Evolutionary conservation across 768 basidiomycete genomes (phyloP).

Genomic region (Lactifluus pinguis): DNA sequence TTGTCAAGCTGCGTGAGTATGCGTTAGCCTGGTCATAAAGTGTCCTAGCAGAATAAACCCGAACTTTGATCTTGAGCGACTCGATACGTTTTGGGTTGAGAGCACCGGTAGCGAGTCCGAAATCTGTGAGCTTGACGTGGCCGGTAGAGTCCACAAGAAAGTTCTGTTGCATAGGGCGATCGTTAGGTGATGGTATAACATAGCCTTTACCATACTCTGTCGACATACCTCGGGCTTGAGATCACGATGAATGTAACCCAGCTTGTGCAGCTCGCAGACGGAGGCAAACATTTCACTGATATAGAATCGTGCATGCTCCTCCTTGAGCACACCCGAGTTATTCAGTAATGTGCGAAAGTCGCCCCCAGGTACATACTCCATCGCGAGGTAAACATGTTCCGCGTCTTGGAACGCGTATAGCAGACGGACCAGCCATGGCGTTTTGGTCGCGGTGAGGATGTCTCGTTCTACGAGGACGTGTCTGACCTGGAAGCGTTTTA

Average conservation of each 20-base stretch:
- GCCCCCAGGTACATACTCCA: conserved; percentile 99
- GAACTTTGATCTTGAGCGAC: conserved; percentile 84
- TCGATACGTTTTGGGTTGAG: conserved; percentile 92
- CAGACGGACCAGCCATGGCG: conserved; percentile 91
- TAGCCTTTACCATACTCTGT: not conserved
- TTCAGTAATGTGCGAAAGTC: conserved; percentile 97
- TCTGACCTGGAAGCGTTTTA: conserved; percentile 54
- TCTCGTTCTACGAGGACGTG: conserved; percentile 97
- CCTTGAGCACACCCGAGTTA: conserved; percentile 95
- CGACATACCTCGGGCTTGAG: conserved; percentile 87
- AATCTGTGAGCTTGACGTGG: conserved; percentile 96
- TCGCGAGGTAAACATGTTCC: conserved; percentile 87
- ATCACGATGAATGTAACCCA: conserved; percentile 98
- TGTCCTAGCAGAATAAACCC: conserved; percentile 8
- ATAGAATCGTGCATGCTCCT: conserved; percentile 95
- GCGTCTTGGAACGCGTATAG: conserved; percentile 97
- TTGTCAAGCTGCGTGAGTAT: conserved; percentile 65
- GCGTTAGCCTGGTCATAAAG: not conserved
- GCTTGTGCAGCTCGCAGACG: conserved; percentile 89
- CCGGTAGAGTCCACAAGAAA: conserved; percentile 94
- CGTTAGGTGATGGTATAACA: not conserved
- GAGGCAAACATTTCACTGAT: conserved; percentile 97
- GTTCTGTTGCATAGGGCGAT: conserved; percentile 44
- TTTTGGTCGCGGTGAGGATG: conserved; percentile 94
- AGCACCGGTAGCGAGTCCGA: conserved; percentile 94